phyloP scores from a whole-genome alignment of 2,329 filamentous ascomycete species.

The Aspergillus ochraceus region DNA sequence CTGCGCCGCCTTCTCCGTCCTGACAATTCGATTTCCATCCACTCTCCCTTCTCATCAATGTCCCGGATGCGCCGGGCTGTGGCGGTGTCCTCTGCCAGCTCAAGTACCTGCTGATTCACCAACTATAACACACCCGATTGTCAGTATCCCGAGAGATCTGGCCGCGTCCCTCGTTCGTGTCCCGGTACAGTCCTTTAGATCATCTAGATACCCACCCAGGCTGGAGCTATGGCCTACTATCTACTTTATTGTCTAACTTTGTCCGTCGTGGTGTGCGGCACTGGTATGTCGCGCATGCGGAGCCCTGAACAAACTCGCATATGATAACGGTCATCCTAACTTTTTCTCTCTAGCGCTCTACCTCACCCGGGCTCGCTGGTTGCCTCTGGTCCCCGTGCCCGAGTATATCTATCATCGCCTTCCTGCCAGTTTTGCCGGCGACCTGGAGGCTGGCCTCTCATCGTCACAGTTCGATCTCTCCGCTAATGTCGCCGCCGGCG shows the following conservation, averaged over 20 bases:
- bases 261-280: slow-evolving; percentile 68
- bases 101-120: not conserved
- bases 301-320: not conserved
- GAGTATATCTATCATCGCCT: slow-evolving; percentile 75
- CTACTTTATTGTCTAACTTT: slow-evolving; percentile 77
- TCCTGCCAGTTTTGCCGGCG: slow-evolving; percentile 73
- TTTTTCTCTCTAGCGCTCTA: slow-evolving; percentile 61
- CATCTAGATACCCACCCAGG: not conserved
- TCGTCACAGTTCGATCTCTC: slow-evolving; percentile 80
- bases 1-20: not conserved
- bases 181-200: not conserved
- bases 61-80: slow-evolving; percentile 5
- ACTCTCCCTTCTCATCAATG: slow-evolving; percentile 8
- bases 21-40: not conserved
- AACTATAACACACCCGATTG: not conserved
- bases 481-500: slow-evolving; percentile 76
- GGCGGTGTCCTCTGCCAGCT: slow-evolving; percentile 13
- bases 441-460: slow-evolving; percentile 84
- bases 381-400: slow-evolving; percentile 65
- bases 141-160: not conserved
- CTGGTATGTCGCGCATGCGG: slow-evolving; percentile 51
- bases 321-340: slow-evolving; percentile 1
- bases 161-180: not conserved
- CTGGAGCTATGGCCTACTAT: slow-evolving; percentile 65
- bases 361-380: slow-evolving; percentile 77